These are phyloP conservation scores for Triticum aestivum DNA, from an alignment of 176 grass and related monocot species.

Conservation along the genomic window IWGSC_CS_RefSeq_v2.1 NC_057804.1:565360691-565361190, in stretches of 20 bases:
- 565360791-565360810: not conserved
- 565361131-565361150: not conserved
- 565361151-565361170: not conserved
- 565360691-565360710: too few species aligned
- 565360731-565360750: too few species aligned
- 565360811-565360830: not conserved
- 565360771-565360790: not conserved
- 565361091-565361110: not conserved
- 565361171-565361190: not conserved
- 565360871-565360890: not conserved
- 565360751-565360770: not conserved
- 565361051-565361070: constrained; percentile 5
- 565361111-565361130: not conserved
- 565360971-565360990: constrained; percentile 22
- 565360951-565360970: constrained; percentile 14
- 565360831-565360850: not conserved
- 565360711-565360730: not conserved
- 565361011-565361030: constrained; percentile 9
- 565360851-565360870: not conserved
- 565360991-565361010: constrained; percentile 22
- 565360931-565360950: constrained; percentile 30
- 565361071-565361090: not conserved
- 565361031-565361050: not conserved
- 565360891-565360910: constrained; percentile 18
- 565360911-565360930: constrained; percentile 26